Conservation (phyloP, 2,329 filamentous ascomycete genomes). For the Fusarium udum region DNA sequence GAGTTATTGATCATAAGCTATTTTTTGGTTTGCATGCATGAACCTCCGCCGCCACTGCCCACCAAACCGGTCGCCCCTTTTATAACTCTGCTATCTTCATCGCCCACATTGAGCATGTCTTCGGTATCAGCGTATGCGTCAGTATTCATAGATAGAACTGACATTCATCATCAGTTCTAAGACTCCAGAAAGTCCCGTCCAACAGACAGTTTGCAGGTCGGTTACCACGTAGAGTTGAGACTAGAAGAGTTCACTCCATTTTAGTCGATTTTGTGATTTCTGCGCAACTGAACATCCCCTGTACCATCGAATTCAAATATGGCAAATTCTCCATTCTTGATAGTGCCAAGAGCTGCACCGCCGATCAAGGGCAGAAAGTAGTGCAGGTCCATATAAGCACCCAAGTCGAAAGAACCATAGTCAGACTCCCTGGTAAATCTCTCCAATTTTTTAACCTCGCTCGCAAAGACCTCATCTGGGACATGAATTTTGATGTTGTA, state of each 20-base stretch:
- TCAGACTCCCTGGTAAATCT: too few relatives aligned
- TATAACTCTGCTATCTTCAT: neutral
- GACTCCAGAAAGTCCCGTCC: fast-evolving
- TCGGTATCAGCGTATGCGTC: neutral
- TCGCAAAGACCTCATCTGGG: neutral
- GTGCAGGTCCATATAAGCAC: neutral
- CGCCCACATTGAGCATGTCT: neutral
- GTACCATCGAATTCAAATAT: fast-evolving
- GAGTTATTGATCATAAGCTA: neutral
- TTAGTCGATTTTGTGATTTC: neutral
- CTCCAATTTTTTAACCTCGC: too few relatives aligned
- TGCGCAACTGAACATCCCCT: fast-evolving
- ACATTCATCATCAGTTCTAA: too few relatives aligned
- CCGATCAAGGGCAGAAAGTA: neutral
- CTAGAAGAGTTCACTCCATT: neutral
- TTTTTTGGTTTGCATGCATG: neutral
- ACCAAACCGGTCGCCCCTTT: neutral
- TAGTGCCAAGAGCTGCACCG: fast-evolving
- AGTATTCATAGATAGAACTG: neutral
- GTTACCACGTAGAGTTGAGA: neutral
- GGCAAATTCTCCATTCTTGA: neutral
- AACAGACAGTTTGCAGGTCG: too few relatives aligned
- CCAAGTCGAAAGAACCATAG: neutral
- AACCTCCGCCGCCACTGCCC: neutral
- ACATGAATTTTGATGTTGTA: neutral